A percentile compares a stretch with the other conserved stretches of the same genome.
These are phyloP conservation scores for Leccinellum luteum DNA, from an alignment of 768 basidiomycete genomes.

Conservation along the genomic window DNA sequence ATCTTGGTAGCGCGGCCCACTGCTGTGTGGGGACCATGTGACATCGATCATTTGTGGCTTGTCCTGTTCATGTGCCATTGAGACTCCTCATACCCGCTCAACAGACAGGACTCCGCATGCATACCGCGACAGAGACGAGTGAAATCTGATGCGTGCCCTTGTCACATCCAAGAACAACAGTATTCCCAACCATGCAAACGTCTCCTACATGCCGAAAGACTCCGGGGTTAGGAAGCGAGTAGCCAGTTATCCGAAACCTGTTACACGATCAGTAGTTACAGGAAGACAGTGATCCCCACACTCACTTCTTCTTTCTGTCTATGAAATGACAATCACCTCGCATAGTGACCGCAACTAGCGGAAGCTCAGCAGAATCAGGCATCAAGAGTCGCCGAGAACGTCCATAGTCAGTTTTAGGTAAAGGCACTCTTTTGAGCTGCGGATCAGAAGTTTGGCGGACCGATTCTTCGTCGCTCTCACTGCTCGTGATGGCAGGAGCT, in stretches of 20 bases:
- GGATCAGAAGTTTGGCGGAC: conserved; percentile 16
- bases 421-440: conserved; percentile 26
- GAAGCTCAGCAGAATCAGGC: conserved; percentile 28
- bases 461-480: conserved; percentile 14
- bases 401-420: conserved; percentile 34
- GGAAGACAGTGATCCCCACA: conserved; percentile 1
- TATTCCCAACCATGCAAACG: conserved; percentile 41
- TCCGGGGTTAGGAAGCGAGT: conserved; percentile 38
- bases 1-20: conserved; percentile 23
- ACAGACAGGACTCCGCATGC: conserved; percentile 27
- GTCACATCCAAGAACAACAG: conserved; percentile 43
- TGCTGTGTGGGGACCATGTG: conserved; percentile 33
- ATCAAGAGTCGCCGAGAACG: conserved; percentile 32
- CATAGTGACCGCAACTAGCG: conserved; percentile 46
- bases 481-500: conserved; percentile 13
- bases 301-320: conserved; percentile 31
- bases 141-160: conserved; percentile 43
- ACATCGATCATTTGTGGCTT: conserved; percentile 33
- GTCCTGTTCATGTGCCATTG: conserved; percentile 28
- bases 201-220: conserved; percentile 44
- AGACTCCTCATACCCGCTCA: conserved; percentile 21
- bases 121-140: conserved; percentile 35
- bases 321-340: conserved; percentile 45
- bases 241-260: conserved; percentile 36
- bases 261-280: conserved; percentile 14